Conservation (phyloP, 495 filamentous ascomycete genomes). For the Annulohypoxylon moriforme region DNA sequence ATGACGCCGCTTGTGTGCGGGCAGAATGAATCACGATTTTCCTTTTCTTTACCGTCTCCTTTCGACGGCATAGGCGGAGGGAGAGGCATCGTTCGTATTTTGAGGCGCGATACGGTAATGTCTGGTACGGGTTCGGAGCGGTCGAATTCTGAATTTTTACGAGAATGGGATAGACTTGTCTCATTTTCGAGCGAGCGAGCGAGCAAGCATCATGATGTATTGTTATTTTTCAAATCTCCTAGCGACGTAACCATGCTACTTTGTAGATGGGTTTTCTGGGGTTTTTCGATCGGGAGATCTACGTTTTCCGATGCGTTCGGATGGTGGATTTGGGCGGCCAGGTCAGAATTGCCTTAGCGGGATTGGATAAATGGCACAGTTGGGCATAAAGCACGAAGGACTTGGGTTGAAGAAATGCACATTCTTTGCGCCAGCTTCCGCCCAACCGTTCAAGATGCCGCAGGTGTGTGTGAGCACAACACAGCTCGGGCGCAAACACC, state of each 20-base stretch:
- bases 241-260: conserved; percentile 19
- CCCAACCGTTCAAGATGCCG: conserved; percentile 24
- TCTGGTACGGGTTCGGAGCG: conserved; percentile 19
- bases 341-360: conserved; percentile 20
- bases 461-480: conserved; percentile 29
- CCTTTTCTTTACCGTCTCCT: conserved; percentile 26
- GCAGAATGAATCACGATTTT: conserved; percentile 45
- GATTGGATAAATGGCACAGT: conserved; percentile 36
- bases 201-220: conserved; percentile 34
- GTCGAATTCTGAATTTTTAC: conserved; percentile 16
- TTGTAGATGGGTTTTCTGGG: conserved; percentile 25
- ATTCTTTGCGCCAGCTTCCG: conserved; percentile 28
- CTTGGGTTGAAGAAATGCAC: conserved; percentile 37
- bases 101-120: conserved; percentile 27
- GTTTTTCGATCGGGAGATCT: conserved; percentile 23
- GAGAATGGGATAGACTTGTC: conserved; percentile 32
- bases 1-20: conserved; percentile 36
- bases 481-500: conserved; percentile 33
- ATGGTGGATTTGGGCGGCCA: conserved; percentile 31
- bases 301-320: conserved; percentile 19
- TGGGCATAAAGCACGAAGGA: conserved; percentile 37
- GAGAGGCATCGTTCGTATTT: conserved; percentile 23
- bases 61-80: conserved; percentile 26
- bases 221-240: conserved; percentile 26
- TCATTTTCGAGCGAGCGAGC: conserved; percentile 38